Base-by-base conservation (phyloP, 345 rosid genomes). In the Triadica sebifera region DNA sequence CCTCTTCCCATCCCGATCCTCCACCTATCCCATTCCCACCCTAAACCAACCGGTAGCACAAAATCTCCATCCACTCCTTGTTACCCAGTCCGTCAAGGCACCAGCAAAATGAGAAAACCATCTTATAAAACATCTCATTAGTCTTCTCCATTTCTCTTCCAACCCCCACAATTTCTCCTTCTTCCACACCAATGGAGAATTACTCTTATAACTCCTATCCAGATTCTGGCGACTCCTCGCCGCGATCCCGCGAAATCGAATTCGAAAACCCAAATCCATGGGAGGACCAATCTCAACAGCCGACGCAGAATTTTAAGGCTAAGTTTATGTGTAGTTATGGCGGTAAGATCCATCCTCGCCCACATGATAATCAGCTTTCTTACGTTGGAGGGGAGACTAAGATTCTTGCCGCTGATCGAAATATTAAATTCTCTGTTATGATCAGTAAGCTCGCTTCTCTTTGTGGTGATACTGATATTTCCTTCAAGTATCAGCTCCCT, bases 261-360 rank as follows among this genome's bases (percentile, higher is more conserved):
- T 89, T 91, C 73, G 97, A 92, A 25, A 89, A 89, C 62, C 84
- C 93, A 8, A 77, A 87, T 22, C 92, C 95, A 13, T 89, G 94
- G 98, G 96, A 92, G 49, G 97, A 94, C n/a, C 93, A 79, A 43
- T 50, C 81, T 1, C 88, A 79, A 51, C 82, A 67, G 5, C 74
- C 79, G 19, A 86, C 82, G 47, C 82, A 50, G 20, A 6, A 38
- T 45, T 87, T 82, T 82, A 90, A 86, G 77, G 90, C 75, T 62
- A 92, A 85, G 89, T 89, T 94, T 70, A 87, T 94, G 95, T 92
- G 97, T 73, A 90, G 97, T 79, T 94, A 92, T 52, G 90, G 88
- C 37, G 98, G 98, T 10, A 92, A 94, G 87, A 94, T 94, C 89
- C 95, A 85, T 39, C 97, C 98, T 1, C 95, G 98, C 0, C 89